Conservation (phyloP, 768 basidiomycete species). For the Hortiboletus flavorubellus region DNA sequence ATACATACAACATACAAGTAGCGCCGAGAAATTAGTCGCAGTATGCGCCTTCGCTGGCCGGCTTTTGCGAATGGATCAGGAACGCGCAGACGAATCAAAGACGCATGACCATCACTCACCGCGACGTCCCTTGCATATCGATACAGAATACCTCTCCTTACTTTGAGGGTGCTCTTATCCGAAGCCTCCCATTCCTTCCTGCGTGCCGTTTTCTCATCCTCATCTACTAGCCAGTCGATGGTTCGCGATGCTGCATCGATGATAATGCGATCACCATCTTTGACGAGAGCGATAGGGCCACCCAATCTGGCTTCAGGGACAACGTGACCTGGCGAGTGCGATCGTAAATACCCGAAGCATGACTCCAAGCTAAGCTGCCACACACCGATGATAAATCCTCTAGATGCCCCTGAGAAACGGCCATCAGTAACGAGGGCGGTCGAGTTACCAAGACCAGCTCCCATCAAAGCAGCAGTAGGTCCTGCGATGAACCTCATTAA, state of each 20-base stretch:
- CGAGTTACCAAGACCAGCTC: slow-evolving; percentile 73
- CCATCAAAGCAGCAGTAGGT: slow-evolving; percentile 81
- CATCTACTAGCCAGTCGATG: slow-evolving; percentile 72
- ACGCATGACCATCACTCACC: slow-evolving; percentile 46
- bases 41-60: slow-evolving; percentile 79
- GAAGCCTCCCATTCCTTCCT: slow-evolving; percentile 67
- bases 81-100: not conserved
- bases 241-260: slow-evolving; percentile 65
- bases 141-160: slow-evolving; percentile 69
- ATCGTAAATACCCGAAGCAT: slow-evolving; percentile 38
- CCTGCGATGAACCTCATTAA: slow-evolving; percentile 35
- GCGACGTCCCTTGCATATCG: slow-evolving; percentile 86
- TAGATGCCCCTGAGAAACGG: slow-evolving; percentile 81
- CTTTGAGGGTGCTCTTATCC: slow-evolving; percentile 59
- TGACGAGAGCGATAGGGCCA: slow-evolving; percentile 83
- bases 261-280: slow-evolving; percentile 76
- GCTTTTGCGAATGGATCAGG: slow-evolving; percentile 40
- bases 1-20: slow-evolving; percentile 1
- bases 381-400: slow-evolving; percentile 59
- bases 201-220: slow-evolving; percentile 60
- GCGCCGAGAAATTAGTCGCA: slow-evolving; percentile 51
- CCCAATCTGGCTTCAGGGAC: slow-evolving; percentile 69
- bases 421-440: slow-evolving; percentile 88
- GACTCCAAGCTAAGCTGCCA: not conserved
- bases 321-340: slow-evolving; percentile 47